A percentile compares a stretch with the other conserved stretches of the same genome.
These are phyloP conservation scores for Leccinum rimulosum DNA, from an alignment of 768 basidiomycete species.

Conservation along the genomic window DNA sequence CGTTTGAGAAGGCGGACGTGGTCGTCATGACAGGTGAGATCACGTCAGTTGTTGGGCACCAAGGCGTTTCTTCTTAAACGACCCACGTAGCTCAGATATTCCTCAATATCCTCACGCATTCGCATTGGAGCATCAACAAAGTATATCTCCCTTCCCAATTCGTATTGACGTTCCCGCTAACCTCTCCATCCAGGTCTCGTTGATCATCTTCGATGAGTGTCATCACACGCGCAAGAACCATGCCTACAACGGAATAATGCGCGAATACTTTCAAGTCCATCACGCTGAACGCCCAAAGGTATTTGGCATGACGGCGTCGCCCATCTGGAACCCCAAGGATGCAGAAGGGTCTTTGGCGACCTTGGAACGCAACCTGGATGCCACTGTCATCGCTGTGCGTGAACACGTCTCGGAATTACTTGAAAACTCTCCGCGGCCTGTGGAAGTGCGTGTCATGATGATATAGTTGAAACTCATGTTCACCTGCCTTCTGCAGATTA, in stretches of 20 bases:
- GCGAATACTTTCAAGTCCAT: conserved; percentile 49
- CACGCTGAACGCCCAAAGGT: conserved; percentile 61
- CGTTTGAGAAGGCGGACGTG: conserved; percentile 65
- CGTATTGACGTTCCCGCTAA: neutral
- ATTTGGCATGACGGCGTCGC: conserved; percentile 94
- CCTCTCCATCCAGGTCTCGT: conserved; percentile 41
- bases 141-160: conserved; percentile 28
- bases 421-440: conserved; percentile 58
- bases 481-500: conserved; percentile 39
- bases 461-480: neutral
- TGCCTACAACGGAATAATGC: conserved; percentile 58
- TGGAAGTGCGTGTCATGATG: conserved; percentile 48
- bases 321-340: conserved; percentile 77
- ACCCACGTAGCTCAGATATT: conserved; percentile 69
- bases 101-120: conserved; percentile 76
- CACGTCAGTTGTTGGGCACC: neutral
- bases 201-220: conserved; percentile 58
- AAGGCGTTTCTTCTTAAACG: conserved; percentile 3
- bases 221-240: conserved; percentile 58
- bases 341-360: conserved; percentile 58
- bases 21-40: conserved; percentile 80
- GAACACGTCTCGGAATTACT: conserved; percentile 65
- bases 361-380: conserved; percentile 69
- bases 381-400: conserved; percentile 73
- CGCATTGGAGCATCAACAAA: conserved; percentile 71